Percentiles rank a stretch among this genome's conserved stretches.
Evolutionary conservation across 768 basidiomycete genomes (phyloP).

Genomic region (Lactarius vividus): DNA sequence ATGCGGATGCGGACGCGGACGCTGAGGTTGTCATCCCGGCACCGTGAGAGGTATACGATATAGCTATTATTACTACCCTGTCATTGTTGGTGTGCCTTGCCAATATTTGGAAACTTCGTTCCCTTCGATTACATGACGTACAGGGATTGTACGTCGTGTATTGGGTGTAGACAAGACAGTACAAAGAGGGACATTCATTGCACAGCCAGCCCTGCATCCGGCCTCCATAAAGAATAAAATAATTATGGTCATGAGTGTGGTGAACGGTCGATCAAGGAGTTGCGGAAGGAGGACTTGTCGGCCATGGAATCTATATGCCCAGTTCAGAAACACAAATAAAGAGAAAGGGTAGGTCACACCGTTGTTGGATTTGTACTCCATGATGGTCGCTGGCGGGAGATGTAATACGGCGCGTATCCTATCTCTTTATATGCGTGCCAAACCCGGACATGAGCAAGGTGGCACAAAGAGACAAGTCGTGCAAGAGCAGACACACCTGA

Average conservation of each 20-base stretch:
- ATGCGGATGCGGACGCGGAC: slow-evolving; percentile 35
- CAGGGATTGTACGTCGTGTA: slow-evolving; percentile 3
- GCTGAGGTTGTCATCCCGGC: slow-evolving; percentile 11
- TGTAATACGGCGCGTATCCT: slow-evolving; percentile 73
- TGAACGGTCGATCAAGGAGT: slow-evolving; percentile 32
- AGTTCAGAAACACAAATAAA: slow-evolving; percentile 1
- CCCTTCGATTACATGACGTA: slow-evolving; percentile 14
- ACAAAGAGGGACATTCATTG: slow-evolving; percentile 15
- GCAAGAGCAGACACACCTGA: slow-evolving; percentile 57
- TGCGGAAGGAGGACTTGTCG: slow-evolving; percentile 80
- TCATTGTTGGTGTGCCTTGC: slow-evolving; percentile 1
- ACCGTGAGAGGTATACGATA: neutral
- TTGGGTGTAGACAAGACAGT: slow-evolving; percentile 23
- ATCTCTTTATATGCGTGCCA: slow-evolving; percentile 50
- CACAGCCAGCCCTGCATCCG: neutral
- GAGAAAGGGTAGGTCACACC: slow-evolving; percentile 42
- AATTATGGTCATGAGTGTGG: slow-evolving; percentile 33
- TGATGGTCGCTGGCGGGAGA: slow-evolving; percentile 71
- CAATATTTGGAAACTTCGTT: slow-evolving; percentile 1
- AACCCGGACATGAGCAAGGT: slow-evolving; percentile 8
- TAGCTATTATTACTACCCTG: neutral
- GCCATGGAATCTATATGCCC: slow-evolving; percentile 71
- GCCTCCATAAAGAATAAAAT: neutral
- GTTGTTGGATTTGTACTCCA: slow-evolving; percentile 96
- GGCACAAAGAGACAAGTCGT: neutral